These are phyloP conservation scores for Nakaseomyces sp. DNA, from an alignment of 1,139 yeast genomes.

Conservation along the genomic window DNA sequence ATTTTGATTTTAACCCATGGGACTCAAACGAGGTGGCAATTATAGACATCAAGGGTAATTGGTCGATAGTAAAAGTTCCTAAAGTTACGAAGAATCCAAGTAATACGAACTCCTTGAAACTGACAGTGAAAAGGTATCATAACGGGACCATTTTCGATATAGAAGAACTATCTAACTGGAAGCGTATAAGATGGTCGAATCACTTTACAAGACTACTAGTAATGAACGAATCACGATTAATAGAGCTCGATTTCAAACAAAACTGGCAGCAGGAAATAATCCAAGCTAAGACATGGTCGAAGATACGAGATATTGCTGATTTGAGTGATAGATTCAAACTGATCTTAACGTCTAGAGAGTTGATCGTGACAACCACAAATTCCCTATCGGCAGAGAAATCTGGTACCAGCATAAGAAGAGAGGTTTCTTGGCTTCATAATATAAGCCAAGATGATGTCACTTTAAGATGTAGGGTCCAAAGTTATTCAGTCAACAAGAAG, in stretches of 20 bases:
- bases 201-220: conserved; percentile 33
- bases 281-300: conserved; percentile 52
- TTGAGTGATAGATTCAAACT: conserved; percentile 33
- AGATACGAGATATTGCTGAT: conserved; percentile 39
- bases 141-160: conserved; percentile 36
- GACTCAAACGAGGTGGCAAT: conserved; percentile 36
- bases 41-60: conserved; percentile 47
- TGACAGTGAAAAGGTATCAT: conserved; percentile 9
- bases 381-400: conserved; percentile 15
- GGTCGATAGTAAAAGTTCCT: conserved; percentile 37
- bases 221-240: conserved; percentile 40
- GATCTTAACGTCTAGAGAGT: conserved; percentile 52
- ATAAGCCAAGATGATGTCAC: conserved; percentile 50
- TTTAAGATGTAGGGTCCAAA: conserved; percentile 35
- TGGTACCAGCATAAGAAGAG: conserved; percentile 31
- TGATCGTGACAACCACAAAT: conserved; percentile 35
- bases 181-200: conserved; percentile 41
- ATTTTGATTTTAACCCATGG: conserved; percentile 39
- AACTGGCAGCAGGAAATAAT: conserved; percentile 33
- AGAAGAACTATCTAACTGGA: conserved; percentile 50
- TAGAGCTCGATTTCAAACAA: conserved; percentile 29
- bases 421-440: conserved; percentile 65
- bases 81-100: conserved; percentile 4
- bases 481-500: conserved; percentile 7
- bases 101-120: conserved; percentile 10